Conservation (phyloP, 2,329 filamentous ascomycete species). For the Phialophora verrucosa region DNA sequence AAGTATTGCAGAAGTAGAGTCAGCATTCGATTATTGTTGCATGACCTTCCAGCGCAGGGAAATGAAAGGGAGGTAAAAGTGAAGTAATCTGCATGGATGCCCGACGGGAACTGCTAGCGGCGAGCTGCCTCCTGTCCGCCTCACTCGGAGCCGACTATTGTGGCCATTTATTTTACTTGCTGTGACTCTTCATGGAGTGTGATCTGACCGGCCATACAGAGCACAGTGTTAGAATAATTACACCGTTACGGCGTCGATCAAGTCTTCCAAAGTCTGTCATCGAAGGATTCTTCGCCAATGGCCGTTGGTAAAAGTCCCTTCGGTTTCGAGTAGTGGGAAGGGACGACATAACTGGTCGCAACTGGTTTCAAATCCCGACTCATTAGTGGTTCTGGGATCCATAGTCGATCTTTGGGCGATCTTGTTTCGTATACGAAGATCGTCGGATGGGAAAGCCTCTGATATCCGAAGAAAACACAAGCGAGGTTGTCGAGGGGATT, state of each 20-base stretch:
- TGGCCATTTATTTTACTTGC: background rate
- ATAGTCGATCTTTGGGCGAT: background rate
- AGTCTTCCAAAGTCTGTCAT: background rate
- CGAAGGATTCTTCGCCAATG: background rate
- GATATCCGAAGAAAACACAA: background rate
- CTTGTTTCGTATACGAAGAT: slow-evolving; percentile 2
- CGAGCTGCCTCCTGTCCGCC: background rate
- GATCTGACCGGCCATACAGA: background rate
- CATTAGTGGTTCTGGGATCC: background rate
- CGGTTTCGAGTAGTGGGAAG: background rate
- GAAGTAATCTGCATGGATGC: background rate
- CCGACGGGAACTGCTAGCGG: background rate
- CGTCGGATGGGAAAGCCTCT: background rate
- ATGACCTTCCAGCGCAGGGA: background rate
- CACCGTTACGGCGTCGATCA: background rate
- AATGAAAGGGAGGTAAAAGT: background rate
- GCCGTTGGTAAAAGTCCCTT: background rate
- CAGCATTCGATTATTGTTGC: background rate
- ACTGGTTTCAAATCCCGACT: background rate
- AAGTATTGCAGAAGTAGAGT: background rate
- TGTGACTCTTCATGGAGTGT: background rate
- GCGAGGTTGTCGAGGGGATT: background rate
- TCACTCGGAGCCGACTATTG: background rate
- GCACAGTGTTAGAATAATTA: background rate
- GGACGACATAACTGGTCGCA: background rate